phyloP scores from a whole-genome alignment of 2,329 filamentous ascomycete species.

The Hymenoscyphus repandus region DNA sequence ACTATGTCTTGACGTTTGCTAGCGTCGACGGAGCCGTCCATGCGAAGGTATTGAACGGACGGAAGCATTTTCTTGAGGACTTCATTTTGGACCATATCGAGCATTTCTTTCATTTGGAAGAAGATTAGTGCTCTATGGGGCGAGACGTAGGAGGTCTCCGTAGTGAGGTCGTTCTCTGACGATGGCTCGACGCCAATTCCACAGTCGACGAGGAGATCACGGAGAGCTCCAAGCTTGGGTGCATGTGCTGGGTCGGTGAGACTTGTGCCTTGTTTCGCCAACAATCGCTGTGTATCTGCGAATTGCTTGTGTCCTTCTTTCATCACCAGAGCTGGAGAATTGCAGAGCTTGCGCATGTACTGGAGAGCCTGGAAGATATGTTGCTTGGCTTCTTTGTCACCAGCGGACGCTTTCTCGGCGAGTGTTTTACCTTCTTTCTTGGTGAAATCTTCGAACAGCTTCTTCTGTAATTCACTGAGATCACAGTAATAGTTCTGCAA shows the following conservation, averaged over 20 bases:
- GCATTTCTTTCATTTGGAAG: conserved; percentile 99
- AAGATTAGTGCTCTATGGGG: conserved; percentile 95
- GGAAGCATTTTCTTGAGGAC: conserved; percentile 89
- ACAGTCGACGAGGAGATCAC: conserved; percentile 94
- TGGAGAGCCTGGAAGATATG: conserved; percentile 99
- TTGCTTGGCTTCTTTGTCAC: conserved; percentile 90
- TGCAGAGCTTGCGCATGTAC: conserved; percentile 99
- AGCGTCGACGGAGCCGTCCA: conserved; percentile 89
- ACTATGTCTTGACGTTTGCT: conserved; percentile 95
- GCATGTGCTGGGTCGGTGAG: conserved; percentile 84
- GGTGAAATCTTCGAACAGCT: conserved; percentile 92
- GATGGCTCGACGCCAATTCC: conserved; percentile 73
- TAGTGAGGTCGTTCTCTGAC: conserved; percentile 47
- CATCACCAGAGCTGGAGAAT: conserved; percentile 92
- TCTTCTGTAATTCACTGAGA: conserved; percentile 88
- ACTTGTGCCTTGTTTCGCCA: conserved; percentile 72
- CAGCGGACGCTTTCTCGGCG: conserved; percentile 72
- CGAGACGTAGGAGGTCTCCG: conserved; percentile 75
- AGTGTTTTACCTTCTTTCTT: conserved; percentile 90
- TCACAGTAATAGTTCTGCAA: conserved; percentile 99
- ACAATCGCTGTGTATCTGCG: conserved; percentile 75
- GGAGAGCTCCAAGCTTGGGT: conserved; percentile 84
- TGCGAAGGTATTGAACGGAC: conserved; percentile 84
- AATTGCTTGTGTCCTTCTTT: conserved; percentile 91
- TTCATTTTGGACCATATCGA: conserved; percentile 96